Base-by-base conservation (phyloP, 768 basidiomycete species). In the Chalciporus pseudorubinellus region DNA sequence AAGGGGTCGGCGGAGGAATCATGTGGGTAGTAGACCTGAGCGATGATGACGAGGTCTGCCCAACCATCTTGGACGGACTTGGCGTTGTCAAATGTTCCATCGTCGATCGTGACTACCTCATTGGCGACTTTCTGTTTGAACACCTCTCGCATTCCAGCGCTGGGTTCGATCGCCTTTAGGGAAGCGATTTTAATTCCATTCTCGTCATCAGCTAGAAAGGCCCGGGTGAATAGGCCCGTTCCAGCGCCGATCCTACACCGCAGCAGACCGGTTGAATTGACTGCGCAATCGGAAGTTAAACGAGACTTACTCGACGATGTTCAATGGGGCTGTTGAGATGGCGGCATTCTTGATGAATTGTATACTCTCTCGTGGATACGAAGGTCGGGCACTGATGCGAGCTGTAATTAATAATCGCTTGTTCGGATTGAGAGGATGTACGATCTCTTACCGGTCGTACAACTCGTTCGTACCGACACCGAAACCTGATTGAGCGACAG, bases 181-280 rank as follows among this genome's bases (percentile, higher is more conserved):
- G 76, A 67, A 24, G 71, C 72, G 43, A 93, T 73, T 50, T 63
- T 65, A 39, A 67, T 62, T 16, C 77, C 59, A 79, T 79, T 84
- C 34, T 74, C 77, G 16, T 76, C 73, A 65, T 89, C 79, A 6
- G 80, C 78, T 36, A 95, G 73, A 20, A 95, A 68, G 3, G 91
- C 85, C 10, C 91, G 82, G 11, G 92, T 91, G 68, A 94, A 95
- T 48, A 97, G 83, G 13, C 93, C 93, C 2, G 92, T 94, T 21
- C 93, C 93, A 6, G 87, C 73, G 11, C 92, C 93, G 28, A 91
- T 78, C 63, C 89, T 92, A 57, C 49, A 42, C 57, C 48, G 46
- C 40, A 56, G 48, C 11, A n/a, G 5, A 2, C 19, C 29, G 18
- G 34, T 47, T 7, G 2, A 39, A 22, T 28, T 13, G 46, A 39